A percentile compares a stretch with the other conserved stretches of the same genome.
Conservation (phyloP, 2,329 filamentous ascomycete genomes). For the Cordyceps militaris region DNA sequence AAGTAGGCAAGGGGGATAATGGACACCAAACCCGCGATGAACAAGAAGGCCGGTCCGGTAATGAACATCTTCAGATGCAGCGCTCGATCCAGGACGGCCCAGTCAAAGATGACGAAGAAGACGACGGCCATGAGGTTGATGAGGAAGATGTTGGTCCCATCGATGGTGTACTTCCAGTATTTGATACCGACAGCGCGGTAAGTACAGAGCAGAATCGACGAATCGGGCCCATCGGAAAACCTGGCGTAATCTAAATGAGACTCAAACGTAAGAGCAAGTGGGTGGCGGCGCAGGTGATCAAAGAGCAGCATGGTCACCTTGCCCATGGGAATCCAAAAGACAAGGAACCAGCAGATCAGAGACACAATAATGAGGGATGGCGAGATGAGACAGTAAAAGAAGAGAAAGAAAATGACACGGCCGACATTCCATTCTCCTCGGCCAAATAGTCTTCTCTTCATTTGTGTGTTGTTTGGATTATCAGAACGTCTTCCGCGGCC, state of each 20-base stretch:
- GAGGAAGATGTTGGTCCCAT: constrained; percentile 97
- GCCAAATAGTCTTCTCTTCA: constrained; percentile 85
- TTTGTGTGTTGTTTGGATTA: constrained; percentile 29
- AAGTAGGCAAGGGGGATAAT: constrained; percentile 98
- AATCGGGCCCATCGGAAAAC: constrained; percentile 61
- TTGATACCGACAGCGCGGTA: constrained; percentile 90
- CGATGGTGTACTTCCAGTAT: constrained; percentile 99
- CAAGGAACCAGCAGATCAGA: constrained; percentile 86
- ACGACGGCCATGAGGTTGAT: constrained; percentile 95
- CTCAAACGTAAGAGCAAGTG: constrained; percentile 87
- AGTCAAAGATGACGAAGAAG: constrained; percentile 91
- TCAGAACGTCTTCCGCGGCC: constrained; percentile 52
- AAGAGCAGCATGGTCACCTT: constrained; percentile 86
- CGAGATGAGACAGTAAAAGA: constrained; percentile 90
- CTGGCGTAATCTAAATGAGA: constrained; percentile 73
- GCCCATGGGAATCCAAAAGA: constrained; percentile 98
- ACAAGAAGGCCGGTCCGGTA: constrained; percentile 80
- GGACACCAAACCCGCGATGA: constrained; percentile 74
- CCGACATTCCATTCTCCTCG: constrained; percentile 94
- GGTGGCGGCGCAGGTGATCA: constrained; percentile 86
- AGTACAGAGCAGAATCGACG: constrained; percentile 88
- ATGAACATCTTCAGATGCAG: constrained; percentile 65
- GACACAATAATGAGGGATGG: constrained; percentile 82
- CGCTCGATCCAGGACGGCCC: constrained; percentile 64
- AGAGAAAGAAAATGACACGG: constrained; percentile 88